phyloP scores from a whole-genome alignment of 1,284 basidiomycete genomes.

The Trichosporon asahii region DNA sequence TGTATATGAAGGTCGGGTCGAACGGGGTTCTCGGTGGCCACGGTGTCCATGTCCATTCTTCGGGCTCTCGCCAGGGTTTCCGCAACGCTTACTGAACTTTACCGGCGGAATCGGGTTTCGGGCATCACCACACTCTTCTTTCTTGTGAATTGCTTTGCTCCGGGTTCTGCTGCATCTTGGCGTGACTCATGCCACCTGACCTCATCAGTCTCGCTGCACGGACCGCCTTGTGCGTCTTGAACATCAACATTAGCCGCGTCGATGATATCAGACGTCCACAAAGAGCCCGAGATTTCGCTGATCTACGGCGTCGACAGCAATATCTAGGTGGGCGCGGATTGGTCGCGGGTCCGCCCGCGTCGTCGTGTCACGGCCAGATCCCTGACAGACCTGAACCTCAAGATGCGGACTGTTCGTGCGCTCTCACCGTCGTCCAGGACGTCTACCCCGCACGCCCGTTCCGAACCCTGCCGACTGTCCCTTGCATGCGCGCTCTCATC shows the following conservation, averaged over 20 bases:
- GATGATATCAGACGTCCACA: neutral
- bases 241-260: neutral
- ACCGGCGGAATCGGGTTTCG: slow-evolving; percentile 8
- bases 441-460: neutral
- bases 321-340: neutral
- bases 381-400: neutral
- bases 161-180: neutral
- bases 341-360: neutral
- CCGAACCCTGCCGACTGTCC: neutral
- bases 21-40: too few species aligned
- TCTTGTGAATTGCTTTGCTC: too few species aligned
- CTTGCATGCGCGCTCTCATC: neutral
- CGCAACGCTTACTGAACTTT: slow-evolving; percentile 5
- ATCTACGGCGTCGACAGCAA: neutral
- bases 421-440: neutral
- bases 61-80: too few species aligned
- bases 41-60: too few species aligned
- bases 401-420: neutral
- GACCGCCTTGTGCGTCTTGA: neutral
- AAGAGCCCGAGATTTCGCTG: neutral
- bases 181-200: neutral
- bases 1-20: neutral
- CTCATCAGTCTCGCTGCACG: neutral
- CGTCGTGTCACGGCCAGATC: neutral
- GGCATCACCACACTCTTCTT: neutral